Conservation (phyloP, 1,284 basidiomycete species). For the Ceratobasidium sp. region DNA sequence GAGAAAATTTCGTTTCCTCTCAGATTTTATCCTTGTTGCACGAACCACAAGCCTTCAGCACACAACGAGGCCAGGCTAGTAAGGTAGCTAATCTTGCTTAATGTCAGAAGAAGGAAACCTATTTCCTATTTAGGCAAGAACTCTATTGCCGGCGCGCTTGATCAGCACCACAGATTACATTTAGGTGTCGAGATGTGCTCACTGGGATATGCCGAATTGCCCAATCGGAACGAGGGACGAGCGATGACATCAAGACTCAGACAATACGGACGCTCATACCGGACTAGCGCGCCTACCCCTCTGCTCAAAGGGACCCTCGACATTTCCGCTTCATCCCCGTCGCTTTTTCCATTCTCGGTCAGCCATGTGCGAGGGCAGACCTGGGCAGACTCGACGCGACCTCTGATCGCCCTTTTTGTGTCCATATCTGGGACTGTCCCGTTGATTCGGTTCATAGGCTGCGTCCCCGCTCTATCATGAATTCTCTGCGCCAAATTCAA, state of each 20-base stretch:
- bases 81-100: constrained; percentile 10
- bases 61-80: background rate
- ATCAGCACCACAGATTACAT: background rate
- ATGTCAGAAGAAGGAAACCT: constrained; percentile 7
- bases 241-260: constrained; percentile 19
- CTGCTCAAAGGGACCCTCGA: background rate
- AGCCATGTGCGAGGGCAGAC: constrained; percentile 12
- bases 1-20: constrained; percentile 1
- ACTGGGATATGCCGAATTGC: background rate
- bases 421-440: constrained; percentile 27
- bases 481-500: background rate
- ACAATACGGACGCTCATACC: constrained; percentile 23
- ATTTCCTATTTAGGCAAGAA: constrained; percentile 14
- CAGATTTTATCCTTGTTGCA: background rate
- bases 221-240: background rate
- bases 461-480: constrained; percentile 9
- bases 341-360: constrained; percentile 33
- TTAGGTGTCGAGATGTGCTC: constrained; percentile 25
- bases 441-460: constrained; percentile 22
- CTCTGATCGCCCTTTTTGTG: constrained; percentile 33
- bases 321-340: constrained; percentile 15
- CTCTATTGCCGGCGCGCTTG: constrained; percentile 16
- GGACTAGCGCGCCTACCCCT: background rate
- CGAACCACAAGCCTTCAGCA: constrained; percentile 8
- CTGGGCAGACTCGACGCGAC: constrained; percentile 25